A percentile compares a stretch with the other conserved stretches of the same genome.
Evolutionary conservation across 2,329 filamentous ascomycete genomes (phyloP).

Genomic region (Beauveria pseudobassiana): DNA sequence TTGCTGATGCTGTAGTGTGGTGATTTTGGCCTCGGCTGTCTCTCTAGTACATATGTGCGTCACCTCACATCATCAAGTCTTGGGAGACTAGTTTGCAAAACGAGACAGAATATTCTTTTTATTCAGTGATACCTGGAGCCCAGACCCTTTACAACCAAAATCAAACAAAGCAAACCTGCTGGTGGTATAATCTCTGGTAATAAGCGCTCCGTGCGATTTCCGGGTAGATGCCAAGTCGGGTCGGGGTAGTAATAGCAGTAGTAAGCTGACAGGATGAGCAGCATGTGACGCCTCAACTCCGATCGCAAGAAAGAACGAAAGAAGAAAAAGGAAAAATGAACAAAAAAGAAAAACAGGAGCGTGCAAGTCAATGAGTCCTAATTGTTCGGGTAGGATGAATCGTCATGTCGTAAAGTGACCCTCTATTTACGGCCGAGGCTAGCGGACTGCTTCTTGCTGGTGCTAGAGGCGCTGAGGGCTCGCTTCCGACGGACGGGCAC

Average conservation of each 20-base stretch:
- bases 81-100: too few species aligned
- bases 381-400: too few species aligned
- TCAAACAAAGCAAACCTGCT: not conserved
- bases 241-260: not conserved
- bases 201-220: not conserved
- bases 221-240: not conserved
- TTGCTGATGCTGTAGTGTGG: too few species aligned
- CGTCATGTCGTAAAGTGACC: not conserved
- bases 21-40: too few species aligned
- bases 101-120: too few species aligned
- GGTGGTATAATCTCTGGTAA: not conserved
- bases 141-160: not conserved
- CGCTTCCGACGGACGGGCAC: conserved; percentile 8
- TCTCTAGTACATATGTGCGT: too few species aligned
- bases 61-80: too few species aligned
- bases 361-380: too few species aligned
- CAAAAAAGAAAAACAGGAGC: too few species aligned
- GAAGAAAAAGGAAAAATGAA: not conserved
- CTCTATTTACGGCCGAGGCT: not conserved
- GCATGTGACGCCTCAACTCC: not conserved
- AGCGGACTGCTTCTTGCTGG: conserved; percentile 1
- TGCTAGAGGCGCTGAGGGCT: conserved; percentile 6
- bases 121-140: too few species aligned
- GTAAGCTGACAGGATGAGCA: conserved; percentile 1
- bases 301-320: not conserved